Conservation (phyloP, 176 grass and related monocot species). For the Carex parvula region DNA sequence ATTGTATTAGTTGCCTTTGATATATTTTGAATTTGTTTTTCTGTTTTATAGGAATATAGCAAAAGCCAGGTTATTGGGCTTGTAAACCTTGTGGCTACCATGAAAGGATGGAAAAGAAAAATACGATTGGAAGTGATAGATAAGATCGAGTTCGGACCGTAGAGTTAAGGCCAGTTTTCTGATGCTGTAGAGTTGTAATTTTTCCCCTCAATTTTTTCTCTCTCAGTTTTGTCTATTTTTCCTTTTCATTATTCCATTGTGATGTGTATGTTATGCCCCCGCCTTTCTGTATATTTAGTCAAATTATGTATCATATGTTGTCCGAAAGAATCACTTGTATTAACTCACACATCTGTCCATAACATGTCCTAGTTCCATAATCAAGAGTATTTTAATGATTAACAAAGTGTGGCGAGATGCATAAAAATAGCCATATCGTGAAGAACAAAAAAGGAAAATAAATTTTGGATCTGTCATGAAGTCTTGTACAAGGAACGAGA, state of each 20-base stretch:
- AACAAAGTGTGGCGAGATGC: not conserved
- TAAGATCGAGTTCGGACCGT: slow-evolving; percentile 72
- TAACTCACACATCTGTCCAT: not conserved
- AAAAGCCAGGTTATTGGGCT: slow-evolving; percentile 77
- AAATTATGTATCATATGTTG: slow-evolving; percentile 50
- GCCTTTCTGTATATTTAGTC: slow-evolving; percentile 37
- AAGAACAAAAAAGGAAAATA: not conserved
- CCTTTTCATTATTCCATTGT: slow-evolving; percentile 32
- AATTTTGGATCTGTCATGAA: not conserved
- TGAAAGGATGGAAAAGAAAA: slow-evolving; percentile 98
- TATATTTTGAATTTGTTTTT: not conserved
- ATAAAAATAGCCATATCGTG: not conserved
- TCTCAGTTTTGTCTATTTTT: slow-evolving; percentile 34
- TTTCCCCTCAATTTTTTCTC: not conserved
- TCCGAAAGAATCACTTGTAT: slow-evolving; percentile 20
- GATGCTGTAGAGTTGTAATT: slow-evolving; percentile 58
- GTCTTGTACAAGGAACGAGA: not conserved
- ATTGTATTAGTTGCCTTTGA: not conserved
- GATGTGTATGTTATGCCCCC: slow-evolving; percentile 27
- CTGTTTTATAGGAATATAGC: slow-evolving; percentile 63
- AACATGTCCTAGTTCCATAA: not conserved
- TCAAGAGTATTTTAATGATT: not conserved
- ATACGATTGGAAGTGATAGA: slow-evolving; percentile 78
- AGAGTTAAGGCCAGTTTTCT: slow-evolving; percentile 18
- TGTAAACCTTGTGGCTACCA: slow-evolving; percentile 84